These are phyloP conservation scores for Cicer yamashitae DNA, from an alignment of 306 rosid genomes.

Conservation along the genomic window DNA sequence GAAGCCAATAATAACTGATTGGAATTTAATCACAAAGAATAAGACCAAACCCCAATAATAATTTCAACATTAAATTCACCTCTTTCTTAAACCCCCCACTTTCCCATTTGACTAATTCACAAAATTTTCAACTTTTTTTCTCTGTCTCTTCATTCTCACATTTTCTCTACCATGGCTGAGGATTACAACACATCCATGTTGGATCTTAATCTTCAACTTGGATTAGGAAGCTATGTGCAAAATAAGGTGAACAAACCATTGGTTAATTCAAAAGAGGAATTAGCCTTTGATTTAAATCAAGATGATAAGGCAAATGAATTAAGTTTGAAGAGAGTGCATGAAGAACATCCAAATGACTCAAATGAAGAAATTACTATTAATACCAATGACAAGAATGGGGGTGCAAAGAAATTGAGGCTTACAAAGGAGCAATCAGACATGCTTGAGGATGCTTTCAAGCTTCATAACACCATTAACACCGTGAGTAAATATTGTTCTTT, in stretches of 20 bases:
- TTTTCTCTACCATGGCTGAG: slow-evolving; percentile 56
- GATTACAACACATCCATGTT: slow-evolving; percentile 49
- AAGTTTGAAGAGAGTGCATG: slow-evolving; percentile 31
- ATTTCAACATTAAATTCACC: slow-evolving; percentile 30
- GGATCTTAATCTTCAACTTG: slow-evolving; percentile 59
- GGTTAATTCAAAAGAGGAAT: slow-evolving; percentile 32
- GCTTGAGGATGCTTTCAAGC: slow-evolving; percentile 75
- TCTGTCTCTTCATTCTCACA: slow-evolving; percentile 9
- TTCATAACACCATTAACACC: slow-evolving; percentile 60
- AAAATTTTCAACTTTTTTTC: slow-evolving; percentile 26
- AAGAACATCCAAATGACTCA: background rate
- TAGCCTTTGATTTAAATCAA: slow-evolving; percentile 25
- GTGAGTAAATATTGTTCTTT: slow-evolving; percentile 40
- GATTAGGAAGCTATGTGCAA: slow-evolving; percentile 47
- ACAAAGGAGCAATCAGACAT: slow-evolving; percentile 67
- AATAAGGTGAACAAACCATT: slow-evolving; percentile 38
- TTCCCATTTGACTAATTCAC: slow-evolving; percentile 50
- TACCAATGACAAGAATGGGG: slow-evolving; percentile 29
- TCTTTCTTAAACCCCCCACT: slow-evolving; percentile 42
- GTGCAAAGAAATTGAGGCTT: slow-evolving; percentile 78
- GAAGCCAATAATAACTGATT: slow-evolving; percentile 47
- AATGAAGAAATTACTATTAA: slow-evolving; percentile 30
- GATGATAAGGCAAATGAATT: slow-evolving; percentile 21
- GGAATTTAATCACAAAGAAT: slow-evolving; percentile 37
- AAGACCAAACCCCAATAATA: slow-evolving; percentile 48